These are phyloP conservation scores for Apodospora peruviana DNA, from an alignment of 495 filamentous ascomycete genomes.

Conservation along the genomic window DNA sequence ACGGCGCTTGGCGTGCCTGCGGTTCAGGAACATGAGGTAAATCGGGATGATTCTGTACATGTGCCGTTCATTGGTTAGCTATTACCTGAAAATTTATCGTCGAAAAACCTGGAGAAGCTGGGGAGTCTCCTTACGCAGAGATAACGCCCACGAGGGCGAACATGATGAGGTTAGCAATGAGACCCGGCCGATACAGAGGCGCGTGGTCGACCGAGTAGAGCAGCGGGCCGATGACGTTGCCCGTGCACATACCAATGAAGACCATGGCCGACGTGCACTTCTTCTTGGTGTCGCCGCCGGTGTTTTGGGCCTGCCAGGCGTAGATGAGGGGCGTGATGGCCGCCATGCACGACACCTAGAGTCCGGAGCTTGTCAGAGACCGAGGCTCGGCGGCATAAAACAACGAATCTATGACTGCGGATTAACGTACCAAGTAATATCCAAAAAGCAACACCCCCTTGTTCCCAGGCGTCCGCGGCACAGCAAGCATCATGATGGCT, in stretches of 20 bases:
- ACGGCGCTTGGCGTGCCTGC: slow-evolving; percentile 37
- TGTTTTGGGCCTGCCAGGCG: slow-evolving; percentile 62
- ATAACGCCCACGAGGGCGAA: slow-evolving; percentile 30
- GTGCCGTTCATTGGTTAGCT: not conserved
- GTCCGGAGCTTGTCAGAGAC: not conserved
- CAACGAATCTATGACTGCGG: too few relatives aligned
- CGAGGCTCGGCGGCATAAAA: not conserved
- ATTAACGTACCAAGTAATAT: slow-evolving; percentile 28
- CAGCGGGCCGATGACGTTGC: slow-evolving; percentile 56
- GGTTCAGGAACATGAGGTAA: slow-evolving; percentile 45
- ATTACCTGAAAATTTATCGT: not conserved
- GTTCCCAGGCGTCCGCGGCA: slow-evolving; percentile 36
- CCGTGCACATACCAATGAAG: slow-evolving; percentile 57
- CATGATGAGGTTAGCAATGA: slow-evolving; percentile 46
- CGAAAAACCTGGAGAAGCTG: not conserved
- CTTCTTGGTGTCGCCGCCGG: slow-evolving; percentile 62
- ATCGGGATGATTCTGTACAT: slow-evolving; percentile 28
- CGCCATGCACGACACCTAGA: slow-evolving; percentile 28
- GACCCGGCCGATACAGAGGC: slow-evolving; percentile 52
- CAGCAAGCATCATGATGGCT: slow-evolving; percentile 44
- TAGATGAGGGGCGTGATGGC: slow-evolving; percentile 55
- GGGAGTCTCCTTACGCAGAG: slow-evolving; percentile 28
- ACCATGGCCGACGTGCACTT: slow-evolving; percentile 58
- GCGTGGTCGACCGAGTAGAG: slow-evolving; percentile 56
- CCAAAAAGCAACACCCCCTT: slow-evolving; percentile 36